Evolutionary conservation across 176 grass and related monocot genomes (phyloP), one percentile per base, ranked within the genome.

Genomic region (Canna indica): DNA sequence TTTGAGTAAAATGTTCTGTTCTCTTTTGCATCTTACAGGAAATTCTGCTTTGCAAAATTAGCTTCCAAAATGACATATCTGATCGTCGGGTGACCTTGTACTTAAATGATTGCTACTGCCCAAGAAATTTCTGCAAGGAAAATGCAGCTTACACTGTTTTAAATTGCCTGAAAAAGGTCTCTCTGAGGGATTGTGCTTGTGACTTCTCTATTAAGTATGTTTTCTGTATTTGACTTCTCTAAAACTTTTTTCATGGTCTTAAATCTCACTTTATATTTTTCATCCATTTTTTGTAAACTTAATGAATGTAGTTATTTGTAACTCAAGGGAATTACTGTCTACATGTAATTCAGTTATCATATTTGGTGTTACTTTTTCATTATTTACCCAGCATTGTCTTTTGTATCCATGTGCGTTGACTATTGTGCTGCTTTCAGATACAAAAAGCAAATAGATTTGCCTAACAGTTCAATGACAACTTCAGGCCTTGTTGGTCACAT

Each of bases 121-220:
- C 76, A 22, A 91, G 87, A 46, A 97, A 79, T 25, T 92, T 97
- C 47, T 97, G 93, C 88, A 97, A 92, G 73, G 88, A 97, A 83
- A 90, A 84, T 38, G 75, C 93, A 47, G 93, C 89, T 66, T 75
- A 92, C 56, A 64, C 72, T 47, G 93, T 97, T 32, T 80, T 92
- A 68, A 80, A 87, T 48, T 92, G 86, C 73, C 73, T 97, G 28
- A 87, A 80, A 60, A 89, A 79, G 74, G 77, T 92, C 47, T 90
- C 67, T 7, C 71, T 97, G 79, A 77, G 81, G 68, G 88, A 97
- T 75, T 97, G 93, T 54, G 69, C 84, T 48, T 81, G 70, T 52
- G 83, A 87, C 62, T 78, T 92, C 74, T 92, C 71, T 62, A 97
- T 97, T 67, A 86, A 97, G 94, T 97, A 97, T 38, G 86, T 81